These are phyloP conservation scores for Thielaviopsis musarum DNA, from an alignment of 2,329 filamentous ascomycete genomes.

Conservation along the genomic window DNA sequence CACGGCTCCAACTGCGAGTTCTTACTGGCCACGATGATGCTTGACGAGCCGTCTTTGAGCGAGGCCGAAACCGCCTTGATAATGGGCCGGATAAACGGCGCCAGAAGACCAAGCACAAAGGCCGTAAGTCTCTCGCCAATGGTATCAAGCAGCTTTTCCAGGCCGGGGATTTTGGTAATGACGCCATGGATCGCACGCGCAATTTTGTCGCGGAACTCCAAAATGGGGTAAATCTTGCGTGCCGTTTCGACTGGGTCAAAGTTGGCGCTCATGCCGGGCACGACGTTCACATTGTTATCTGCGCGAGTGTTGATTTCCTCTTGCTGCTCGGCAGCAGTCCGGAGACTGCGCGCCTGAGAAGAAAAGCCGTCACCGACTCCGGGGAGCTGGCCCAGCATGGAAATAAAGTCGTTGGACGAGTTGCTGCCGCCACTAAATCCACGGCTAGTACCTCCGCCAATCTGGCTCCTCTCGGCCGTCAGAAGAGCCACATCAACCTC, in stretches of 20 bases:
- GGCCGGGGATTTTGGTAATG: constrained; percentile 80
- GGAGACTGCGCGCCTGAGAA: constrained; percentile 45
- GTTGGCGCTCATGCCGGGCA: constrained; percentile 57
- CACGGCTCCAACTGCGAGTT: constrained; percentile 66
- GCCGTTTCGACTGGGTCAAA: constrained; percentile 67
- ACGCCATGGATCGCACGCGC: constrained; percentile 72
- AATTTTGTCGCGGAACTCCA: constrained; percentile 86
- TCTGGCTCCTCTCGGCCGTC: constrained; percentile 40
- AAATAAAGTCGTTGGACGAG: constrained; percentile 44
- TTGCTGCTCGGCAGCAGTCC: constrained; percentile 44
- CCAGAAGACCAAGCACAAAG: constrained; percentile 78
- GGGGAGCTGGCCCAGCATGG: constrained; percentile 60
- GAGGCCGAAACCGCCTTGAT: constrained; percentile 73
- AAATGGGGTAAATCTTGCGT: constrained; percentile 80
- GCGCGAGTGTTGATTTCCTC: constrained; percentile 30
- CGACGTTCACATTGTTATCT: constrained; percentile 32
- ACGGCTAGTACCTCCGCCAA: constrained; percentile 16
- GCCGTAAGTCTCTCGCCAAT: constrained; percentile 86
- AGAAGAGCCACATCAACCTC: constrained; percentile 61
- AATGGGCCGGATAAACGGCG: constrained; percentile 82
- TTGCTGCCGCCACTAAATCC: constrained; percentile 21
- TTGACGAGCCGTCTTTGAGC: constrained; percentile 71
- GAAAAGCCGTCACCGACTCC: constrained; percentile 49
- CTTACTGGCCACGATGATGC: constrained; percentile 49
- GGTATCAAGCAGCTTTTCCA: constrained; percentile 80